Evolutionary conservation across 2,329 filamentous ascomycete species (phyloP).

Genomic region (Diplodia scrobiculata): DNA sequence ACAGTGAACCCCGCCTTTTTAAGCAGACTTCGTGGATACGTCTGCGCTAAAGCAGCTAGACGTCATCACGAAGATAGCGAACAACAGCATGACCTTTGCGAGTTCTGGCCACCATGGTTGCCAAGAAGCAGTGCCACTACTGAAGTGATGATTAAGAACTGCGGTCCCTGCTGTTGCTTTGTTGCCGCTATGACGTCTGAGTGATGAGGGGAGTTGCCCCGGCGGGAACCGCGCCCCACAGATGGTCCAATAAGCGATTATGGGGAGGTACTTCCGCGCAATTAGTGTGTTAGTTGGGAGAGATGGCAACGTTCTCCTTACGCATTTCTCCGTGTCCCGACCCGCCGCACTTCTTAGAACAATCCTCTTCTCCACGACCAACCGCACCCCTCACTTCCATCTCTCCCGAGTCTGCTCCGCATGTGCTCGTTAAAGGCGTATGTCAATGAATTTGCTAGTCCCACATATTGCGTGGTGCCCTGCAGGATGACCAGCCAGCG

Average conservation of each 20-base stretch:
- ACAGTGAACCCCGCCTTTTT: not conserved
- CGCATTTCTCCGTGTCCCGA: no score
- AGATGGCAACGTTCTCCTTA: not conserved
- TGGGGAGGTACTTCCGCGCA: not conserved
- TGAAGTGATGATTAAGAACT: not conserved
- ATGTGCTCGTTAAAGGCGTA: slow-evolving; percentile 34
- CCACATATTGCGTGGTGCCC: slow-evolving; percentile 35
- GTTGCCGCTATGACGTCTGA: not conserved
- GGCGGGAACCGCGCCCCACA: not conserved
- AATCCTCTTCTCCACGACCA: slow-evolving; percentile 13
- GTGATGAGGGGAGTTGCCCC: not conserved
- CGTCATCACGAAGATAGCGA: not conserved
- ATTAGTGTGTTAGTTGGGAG: not conserved
- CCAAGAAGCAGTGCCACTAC: not conserved
- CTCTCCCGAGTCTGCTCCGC: not conserved
- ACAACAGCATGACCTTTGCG: no score
- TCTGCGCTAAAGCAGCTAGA: slow-evolving; percentile 5
- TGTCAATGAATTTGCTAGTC: slow-evolving; percentile 33
- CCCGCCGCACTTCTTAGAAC: not conserved
- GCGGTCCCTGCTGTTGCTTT: no score
- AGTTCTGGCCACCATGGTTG: not conserved
- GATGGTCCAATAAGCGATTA: not conserved
- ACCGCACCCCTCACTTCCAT: slow-evolving; percentile 1
- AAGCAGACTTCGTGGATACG: not conserved
- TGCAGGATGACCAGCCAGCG: slow-evolving; percentile 31